Conservation (phyloP, 768 basidiomycete species). For the Mycena maculata region DNA sequence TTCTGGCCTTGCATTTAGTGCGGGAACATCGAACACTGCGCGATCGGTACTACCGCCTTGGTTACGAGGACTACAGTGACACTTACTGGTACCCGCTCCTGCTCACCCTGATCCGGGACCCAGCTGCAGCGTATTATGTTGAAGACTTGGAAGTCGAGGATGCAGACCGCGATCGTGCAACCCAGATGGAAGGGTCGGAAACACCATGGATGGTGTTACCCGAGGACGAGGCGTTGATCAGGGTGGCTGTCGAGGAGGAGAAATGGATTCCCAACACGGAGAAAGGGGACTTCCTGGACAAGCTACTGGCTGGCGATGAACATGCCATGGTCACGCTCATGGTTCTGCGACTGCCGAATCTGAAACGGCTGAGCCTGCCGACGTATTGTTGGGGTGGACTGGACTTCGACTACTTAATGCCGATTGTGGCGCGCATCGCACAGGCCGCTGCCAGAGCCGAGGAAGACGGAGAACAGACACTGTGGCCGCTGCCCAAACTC, state of each 20-base stretch:
- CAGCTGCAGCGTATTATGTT: conserved; percentile 1
- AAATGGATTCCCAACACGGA: neutral
- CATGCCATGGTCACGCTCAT: conserved; percentile 12
- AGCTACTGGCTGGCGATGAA: conserved; percentile 1
- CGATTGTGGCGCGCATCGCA: conserved; percentile 12
- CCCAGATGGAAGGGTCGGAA: neutral
- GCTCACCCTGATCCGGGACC: conserved; percentile 4
- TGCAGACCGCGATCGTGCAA: neutral
- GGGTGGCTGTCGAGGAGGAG: neutral
- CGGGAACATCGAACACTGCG: neutral
- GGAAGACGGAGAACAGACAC: neutral
- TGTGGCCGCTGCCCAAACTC: conserved; percentile 3
- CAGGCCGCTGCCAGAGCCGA: neutral
- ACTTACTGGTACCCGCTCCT: neutral
- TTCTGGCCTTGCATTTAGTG: neutral
- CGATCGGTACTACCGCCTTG: neutral
- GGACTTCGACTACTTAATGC: conserved; percentile 1
- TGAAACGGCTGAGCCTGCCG: conserved; percentile 2
- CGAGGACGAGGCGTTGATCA: neutral
- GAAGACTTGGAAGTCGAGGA: conserved; percentile 2
- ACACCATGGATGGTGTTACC: neutral
- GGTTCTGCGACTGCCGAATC: conserved; percentile 12
- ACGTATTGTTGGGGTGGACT: conserved; percentile 14
- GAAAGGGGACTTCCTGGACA: neutral
- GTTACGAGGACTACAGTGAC: neutral